Percentiles rank a stretch among this genome's conserved stretches.
Conservation (phyloP, 805 yeast species). For the Ogataea thermomethanolica region DNA sequence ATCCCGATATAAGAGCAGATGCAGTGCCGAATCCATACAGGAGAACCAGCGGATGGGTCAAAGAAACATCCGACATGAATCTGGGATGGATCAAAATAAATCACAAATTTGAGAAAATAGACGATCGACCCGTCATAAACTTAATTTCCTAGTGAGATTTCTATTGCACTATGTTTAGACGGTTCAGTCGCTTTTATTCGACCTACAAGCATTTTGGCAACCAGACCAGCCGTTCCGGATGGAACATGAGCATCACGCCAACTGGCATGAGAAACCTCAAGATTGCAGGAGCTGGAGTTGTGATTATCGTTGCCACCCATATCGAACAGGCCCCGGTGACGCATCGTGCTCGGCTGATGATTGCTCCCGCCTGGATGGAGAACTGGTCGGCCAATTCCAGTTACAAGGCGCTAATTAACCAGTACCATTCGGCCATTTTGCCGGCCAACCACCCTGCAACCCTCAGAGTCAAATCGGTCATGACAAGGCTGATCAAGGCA, state of each 20-base stretch:
- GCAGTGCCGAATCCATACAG: conserved; percentile 31
- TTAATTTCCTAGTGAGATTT: background rate
- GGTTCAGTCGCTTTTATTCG: conserved; percentile 13
- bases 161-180: conserved; percentile 2
- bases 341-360: conserved; percentile 64
- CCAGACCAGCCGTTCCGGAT: conserved; percentile 11
- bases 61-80: conserved; percentile 14
- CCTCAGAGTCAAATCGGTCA: conserved; percentile 52
- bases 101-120: background rate
- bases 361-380: conserved; percentile 68
- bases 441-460: conserved; percentile 64
- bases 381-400: conserved; percentile 56
- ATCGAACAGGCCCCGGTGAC: conserved; percentile 82
- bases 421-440: conserved; percentile 51
- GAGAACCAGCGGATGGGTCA: conserved; percentile 29
- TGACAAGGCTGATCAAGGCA: conserved; percentile 59
- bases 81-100: background rate
- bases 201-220: conserved; percentile 26
- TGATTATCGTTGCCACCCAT: conserved; percentile 45
- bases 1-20: conserved; percentile 38
- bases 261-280: conserved; percentile 27
- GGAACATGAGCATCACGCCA: conserved; percentile 13
- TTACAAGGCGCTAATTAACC: conserved; percentile 55
- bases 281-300: conserved; percentile 33
- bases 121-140: background rate